Percentiles rank a stretch among this genome's conserved stretches.
Evolutionary conservation across 176 grass and related monocot species (phyloP).

Genomic region (Zoysia pacifica): DNA sequence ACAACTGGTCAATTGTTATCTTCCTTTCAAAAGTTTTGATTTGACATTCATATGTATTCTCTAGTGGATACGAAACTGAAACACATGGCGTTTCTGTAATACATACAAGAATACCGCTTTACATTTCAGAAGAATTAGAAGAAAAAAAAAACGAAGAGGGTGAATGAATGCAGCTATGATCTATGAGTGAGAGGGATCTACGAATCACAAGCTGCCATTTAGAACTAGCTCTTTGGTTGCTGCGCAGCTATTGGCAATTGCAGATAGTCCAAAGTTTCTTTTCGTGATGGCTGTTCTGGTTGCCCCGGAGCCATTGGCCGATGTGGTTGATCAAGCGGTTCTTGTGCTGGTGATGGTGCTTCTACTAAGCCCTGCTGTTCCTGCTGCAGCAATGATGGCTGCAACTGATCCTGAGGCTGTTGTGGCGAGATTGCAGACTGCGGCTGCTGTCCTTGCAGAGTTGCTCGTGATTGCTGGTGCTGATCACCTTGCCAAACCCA

Average conservation of each 20-base stretch:
- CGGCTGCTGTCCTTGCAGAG: slow-evolving; percentile 26
- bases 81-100: slow-evolving; percentile 26
- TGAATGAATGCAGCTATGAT: neutral
- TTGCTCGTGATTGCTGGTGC: slow-evolving; percentile 21
- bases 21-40: slow-evolving; percentile 34
- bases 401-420: slow-evolving; percentile 15
- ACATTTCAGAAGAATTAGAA: slow-evolving; percentile 43
- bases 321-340: slow-evolving; percentile 8
- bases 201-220: slow-evolving; percentile 29
- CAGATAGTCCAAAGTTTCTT: slow-evolving; percentile 8
- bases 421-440: slow-evolving; percentile 1
- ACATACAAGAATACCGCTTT: slow-evolving; percentile 31
- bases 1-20: slow-evolving; percentile 20
- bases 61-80: slow-evolving; percentile 32
- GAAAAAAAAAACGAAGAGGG: neutral
- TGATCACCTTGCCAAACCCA: slow-evolving; percentile 86
- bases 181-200: slow-evolving; percentile 8
- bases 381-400: slow-evolving; percentile 21
- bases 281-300: neutral
- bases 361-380: slow-evolving; percentile 17
- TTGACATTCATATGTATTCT: neutral
- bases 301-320: neutral
- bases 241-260: neutral
- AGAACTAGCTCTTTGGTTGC: slow-evolving; percentile 13
- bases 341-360: slow-evolving; percentile 15